A percentile compares a stretch with the other conserved stretches of the same genome.
phyloP scores from a whole-genome alignment of 2,329 filamentous ascomycete species.

The Aspergillus sp. region DNA sequence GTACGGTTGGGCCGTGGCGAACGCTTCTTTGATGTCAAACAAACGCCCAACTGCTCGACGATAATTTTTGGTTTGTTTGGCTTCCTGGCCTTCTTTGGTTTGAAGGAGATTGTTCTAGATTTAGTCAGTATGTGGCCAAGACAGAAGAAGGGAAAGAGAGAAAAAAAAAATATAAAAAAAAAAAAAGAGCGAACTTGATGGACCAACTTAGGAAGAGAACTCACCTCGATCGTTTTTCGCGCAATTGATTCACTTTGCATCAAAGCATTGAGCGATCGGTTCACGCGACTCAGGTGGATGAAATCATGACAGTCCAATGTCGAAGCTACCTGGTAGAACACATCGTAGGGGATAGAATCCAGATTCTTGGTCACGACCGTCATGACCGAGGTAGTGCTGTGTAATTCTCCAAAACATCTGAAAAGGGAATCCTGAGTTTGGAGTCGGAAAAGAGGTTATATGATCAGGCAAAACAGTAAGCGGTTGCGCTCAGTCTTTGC shows the following conservation, averaged over 20 bases:
- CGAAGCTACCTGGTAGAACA: conserved; percentile 59
- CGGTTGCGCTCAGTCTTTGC: not conserved
- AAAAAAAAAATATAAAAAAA: not conserved
- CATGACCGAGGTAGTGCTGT: conserved; percentile 18
- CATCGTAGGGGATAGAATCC: conserved; percentile 60
- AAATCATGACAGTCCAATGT: conserved; percentile 59
- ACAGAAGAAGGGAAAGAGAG: not conserved
- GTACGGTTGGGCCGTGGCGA: conserved; percentile 63
- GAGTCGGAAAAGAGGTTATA: not conserved
- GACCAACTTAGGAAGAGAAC: not conserved
- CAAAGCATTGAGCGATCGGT: conserved; percentile 52
- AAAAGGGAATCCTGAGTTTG: not conserved
- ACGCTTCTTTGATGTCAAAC: conserved; percentile 60
- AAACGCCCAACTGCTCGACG: conserved; percentile 58
- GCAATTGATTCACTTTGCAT: conserved; percentile 58
- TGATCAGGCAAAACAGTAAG: not conserved
- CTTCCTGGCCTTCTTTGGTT: conserved; percentile 47
- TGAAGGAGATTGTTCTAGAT: conserved; percentile 42
- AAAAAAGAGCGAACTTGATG: not conserved
- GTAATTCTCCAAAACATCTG: conserved; percentile 4
- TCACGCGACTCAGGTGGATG: conserved; percentile 56
- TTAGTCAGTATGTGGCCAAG: conserved; percentile 3
- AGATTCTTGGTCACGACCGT: conserved; percentile 29
- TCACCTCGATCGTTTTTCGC: conserved; percentile 58
- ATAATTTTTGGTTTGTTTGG: conserved; percentile 43